Percentiles rank a stretch among this genome's conserved stretches.
phyloP scores from a whole-genome alignment of 306 rosid genomes.

The Canavalia gladiata region DNA sequence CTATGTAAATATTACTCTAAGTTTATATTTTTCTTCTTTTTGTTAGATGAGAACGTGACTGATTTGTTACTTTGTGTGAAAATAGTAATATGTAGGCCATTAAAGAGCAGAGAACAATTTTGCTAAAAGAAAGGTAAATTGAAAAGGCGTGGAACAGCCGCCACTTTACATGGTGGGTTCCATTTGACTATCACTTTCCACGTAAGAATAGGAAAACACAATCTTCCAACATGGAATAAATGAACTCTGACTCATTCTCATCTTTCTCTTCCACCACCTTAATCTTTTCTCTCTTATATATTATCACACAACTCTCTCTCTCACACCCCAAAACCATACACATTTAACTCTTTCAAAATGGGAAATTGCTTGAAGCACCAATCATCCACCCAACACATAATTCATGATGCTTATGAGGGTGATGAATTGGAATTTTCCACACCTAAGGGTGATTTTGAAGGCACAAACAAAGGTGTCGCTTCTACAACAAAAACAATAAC shows the following conservation, averaged over 20 bases:
- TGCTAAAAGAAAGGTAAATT: too few species aligned
- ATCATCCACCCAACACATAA: constrained; percentile 53
- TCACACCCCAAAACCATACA: not conserved
- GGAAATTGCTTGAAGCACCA: constrained; percentile 80
- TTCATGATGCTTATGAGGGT: constrained; percentile 56
- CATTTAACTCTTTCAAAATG: constrained; percentile 50
- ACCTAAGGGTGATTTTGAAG: not conserved
- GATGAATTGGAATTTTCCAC: constrained; percentile 54
- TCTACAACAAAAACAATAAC: not conserved
- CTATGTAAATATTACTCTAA: too few species aligned
- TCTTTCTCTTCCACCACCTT: not conserved
- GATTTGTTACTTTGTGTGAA: too few species aligned
- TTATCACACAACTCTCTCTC: constrained; percentile 24
- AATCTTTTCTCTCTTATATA: constrained; percentile 27
- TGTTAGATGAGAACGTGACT: too few species aligned
- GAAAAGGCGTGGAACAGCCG: not conserved
- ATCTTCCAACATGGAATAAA: constrained; percentile 49
- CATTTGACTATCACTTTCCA: constrained; percentile 46
- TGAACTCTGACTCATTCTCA: constrained; percentile 57
- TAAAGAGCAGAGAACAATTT: too few species aligned
- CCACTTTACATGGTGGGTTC: constrained; percentile 28
- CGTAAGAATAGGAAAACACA: constrained; percentile 43
- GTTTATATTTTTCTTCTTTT: too few species aligned
- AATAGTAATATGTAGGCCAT: too few species aligned
- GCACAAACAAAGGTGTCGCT: not conserved